Evolutionary conservation across 2,329 filamentous ascomycete genomes (phyloP), one percentile per base, ranked within the genome.

Genomic region (Meredithiella fracta): DNA sequence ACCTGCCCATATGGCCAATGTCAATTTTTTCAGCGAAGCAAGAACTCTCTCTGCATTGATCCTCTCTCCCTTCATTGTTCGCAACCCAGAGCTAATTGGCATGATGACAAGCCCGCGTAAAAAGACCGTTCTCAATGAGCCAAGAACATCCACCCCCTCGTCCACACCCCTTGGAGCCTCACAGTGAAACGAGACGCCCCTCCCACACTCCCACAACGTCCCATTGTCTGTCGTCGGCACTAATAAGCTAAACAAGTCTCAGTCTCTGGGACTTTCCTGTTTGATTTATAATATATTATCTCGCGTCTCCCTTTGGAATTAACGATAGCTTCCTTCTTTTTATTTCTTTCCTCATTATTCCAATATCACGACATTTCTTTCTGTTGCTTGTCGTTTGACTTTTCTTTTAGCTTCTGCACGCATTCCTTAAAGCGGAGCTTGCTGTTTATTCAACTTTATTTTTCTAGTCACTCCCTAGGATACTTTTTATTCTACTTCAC

Each of bases 391-490:
- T 20, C n/a, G 51, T n/a, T 31, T 42, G 20, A 51, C 20, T 44
- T n/a, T 53, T 51, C 49, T 58, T 54, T 53, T 59, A 22, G 51
- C 47, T 51, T 20, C 22, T 25, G 25, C 17, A 34, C 14, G 17
- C n/a, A 31, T 37, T 34, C 26, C 17, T 55, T 51, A 55, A 50
- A 52, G 22, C 25, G 11, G 51, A 47, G 11, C 51, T 54, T 51
- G 50, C 31, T 53, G 51, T 47, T 58, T n/a, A 52, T 25, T 50
- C 44, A 53, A 55, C 47, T 55, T 34, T 59, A 60, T 57, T 47
- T 60, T 61, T 58, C 49, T 59, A 22, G 58, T 60, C 60, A 54
- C 56, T 61, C 60, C 29, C 58, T 62, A 38, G 51, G 26, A 47
- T 23, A 53, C 7, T 44, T 44, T 44, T 42, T n/a, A n/a, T 44